phyloP scores from a whole-genome alignment of 441 rosid species.

The Croton setiger region DNA sequence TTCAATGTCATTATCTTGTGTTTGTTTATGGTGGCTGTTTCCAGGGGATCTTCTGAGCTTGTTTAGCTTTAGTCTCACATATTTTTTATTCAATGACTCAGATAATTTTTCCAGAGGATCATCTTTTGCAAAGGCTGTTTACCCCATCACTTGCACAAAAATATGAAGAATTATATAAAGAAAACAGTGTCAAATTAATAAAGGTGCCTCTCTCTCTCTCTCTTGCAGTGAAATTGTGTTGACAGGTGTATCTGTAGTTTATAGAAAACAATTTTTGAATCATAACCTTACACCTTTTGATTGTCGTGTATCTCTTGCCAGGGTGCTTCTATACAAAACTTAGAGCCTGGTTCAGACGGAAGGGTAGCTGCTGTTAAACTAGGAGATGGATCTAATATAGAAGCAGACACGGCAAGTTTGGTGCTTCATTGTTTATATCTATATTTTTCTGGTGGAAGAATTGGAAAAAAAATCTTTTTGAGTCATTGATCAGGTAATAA shows the following conservation, averaged over 20 bases:
- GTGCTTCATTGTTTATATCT: slow-evolving; percentile 4
- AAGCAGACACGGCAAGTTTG: slow-evolving; percentile 65
- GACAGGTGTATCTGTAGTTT: neutral
- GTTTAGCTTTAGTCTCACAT: neutral
- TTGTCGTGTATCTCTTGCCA: slow-evolving; percentile 32
- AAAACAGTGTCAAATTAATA: slow-evolving; percentile 67
- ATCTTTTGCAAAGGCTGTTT: slow-evolving; percentile 80
- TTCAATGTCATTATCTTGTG: too few relatives aligned
- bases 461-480: neutral
- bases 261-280: neutral
- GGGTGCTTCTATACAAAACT: slow-evolving; percentile 71
- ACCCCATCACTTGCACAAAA: slow-evolving; percentile 83
- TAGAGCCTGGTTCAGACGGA: slow-evolving; percentile 78
- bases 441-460: neutral
- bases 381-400: slow-evolving; percentile 73
- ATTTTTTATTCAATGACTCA: slow-evolving; percentile 23
- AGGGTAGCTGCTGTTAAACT: slow-evolving; percentile 68
- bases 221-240: neutral
- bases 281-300: slow-evolving; percentile 8
- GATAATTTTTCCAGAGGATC: slow-evolving; percentile 83
- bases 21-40: too few relatives aligned
- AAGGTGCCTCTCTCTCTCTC: slow-evolving; percentile 41
- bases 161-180: slow-evolving; percentile 79
- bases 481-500: slow-evolving; percentile 46
- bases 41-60: neutral